Conservation (phyloP, 2,329 filamentous ascomycete genomes). For the Aspergillus sergii region DNA sequence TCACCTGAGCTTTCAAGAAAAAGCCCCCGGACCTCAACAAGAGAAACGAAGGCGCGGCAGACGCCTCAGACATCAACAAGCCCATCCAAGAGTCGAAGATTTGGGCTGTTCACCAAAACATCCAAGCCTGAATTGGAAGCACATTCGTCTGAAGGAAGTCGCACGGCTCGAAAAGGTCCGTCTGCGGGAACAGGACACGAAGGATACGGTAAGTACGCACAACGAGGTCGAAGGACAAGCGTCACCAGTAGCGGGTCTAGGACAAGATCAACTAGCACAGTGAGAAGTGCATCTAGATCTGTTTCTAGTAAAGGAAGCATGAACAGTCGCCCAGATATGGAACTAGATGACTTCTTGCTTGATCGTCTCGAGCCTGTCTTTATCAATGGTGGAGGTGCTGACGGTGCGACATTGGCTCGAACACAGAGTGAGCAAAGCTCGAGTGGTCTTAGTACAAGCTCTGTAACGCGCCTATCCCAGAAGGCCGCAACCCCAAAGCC, state of each 20-base stretch:
- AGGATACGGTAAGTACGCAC: constrained; percentile 53
- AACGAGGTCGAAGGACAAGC: constrained; percentile 48
- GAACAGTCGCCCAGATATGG: constrained; percentile 43
- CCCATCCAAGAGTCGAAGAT: constrained; percentile 58
- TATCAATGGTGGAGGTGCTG: constrained; percentile 49
- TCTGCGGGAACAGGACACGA: constrained; percentile 93
- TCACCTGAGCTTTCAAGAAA: constrained; percentile 35
- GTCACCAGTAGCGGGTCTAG: constrained; percentile 43
- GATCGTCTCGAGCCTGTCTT: constrained; percentile 53
- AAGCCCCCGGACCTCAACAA: constrained; percentile 41
- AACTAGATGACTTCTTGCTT: constrained; percentile 52
- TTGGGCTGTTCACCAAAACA: constrained; percentile 76
- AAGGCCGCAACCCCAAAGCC: constrained; percentile 26
- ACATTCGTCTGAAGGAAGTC: constrained; percentile 49
- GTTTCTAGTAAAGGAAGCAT: constrained; percentile 45
- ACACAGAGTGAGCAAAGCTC: constrained; percentile 46
- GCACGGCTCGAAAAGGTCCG: constrained; percentile 72
- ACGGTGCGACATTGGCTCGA: constrained; percentile 35
- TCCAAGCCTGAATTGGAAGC: constrained; percentile 64
- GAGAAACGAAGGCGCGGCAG: constrained; percentile 26
- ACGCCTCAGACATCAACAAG: constrained; percentile 30
- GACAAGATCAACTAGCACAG: constrained; percentile 45
- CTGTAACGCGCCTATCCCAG: constrained; percentile 26
- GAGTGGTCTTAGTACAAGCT: constrained; percentile 36
- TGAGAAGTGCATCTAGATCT: constrained; percentile 37